These are phyloP conservation scores for Athelia sp. DNA, from an alignment of 1,284 basidiomycete species.

Conservation along the genomic window DNA sequence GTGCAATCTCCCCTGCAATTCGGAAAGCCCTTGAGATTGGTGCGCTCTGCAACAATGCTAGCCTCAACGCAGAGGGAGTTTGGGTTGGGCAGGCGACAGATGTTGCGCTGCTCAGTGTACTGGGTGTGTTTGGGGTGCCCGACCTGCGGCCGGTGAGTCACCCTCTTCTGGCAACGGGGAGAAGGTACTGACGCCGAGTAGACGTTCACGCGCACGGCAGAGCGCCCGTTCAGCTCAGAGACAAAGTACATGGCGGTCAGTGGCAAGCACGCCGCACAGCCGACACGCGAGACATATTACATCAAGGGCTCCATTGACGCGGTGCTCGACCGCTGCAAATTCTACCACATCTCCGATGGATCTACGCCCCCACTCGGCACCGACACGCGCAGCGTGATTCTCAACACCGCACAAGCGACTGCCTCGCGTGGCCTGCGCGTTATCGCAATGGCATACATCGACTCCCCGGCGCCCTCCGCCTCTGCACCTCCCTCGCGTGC, in stretches of 20 bases:
- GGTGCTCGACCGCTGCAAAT: slow-evolving; percentile 80
- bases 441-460: slow-evolving; percentile 82
- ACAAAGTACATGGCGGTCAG: slow-evolving; percentile 90
- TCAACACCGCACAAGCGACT: slow-evolving; percentile 64
- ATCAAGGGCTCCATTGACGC: slow-evolving; percentile 92
- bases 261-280: slow-evolving; percentile 49
- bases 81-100: slow-evolving; percentile 93
- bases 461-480: slow-evolving; percentile 26
- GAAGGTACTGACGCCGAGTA: slow-evolving; percentile 20
- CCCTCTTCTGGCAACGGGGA: neutral
- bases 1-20: slow-evolving; percentile 46
- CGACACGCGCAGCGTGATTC: slow-evolving; percentile 60
- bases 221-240: slow-evolving; percentile 91
- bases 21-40: slow-evolving; percentile 63
- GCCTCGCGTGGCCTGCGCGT: slow-evolving; percentile 81
- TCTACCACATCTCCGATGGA: slow-evolving; percentile 83
- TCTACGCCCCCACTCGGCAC: slow-evolving; percentile 77
- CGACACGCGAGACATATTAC: slow-evolving; percentile 75
- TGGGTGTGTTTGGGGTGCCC: slow-evolving; percentile 63
- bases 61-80: slow-evolving; percentile 62
- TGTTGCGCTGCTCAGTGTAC: slow-evolving; percentile 84
- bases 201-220: slow-evolving; percentile 72
- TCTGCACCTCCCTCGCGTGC: slow-evolving; percentile 19
- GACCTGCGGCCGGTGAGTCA: slow-evolving; percentile 71
- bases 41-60: slow-evolving; percentile 71